Percentiles rank a stretch among this genome's conserved stretches.
Conservation (phyloP, 164 flowering plant species). For the Kalanchoe fedtschenkoi region DNA sequence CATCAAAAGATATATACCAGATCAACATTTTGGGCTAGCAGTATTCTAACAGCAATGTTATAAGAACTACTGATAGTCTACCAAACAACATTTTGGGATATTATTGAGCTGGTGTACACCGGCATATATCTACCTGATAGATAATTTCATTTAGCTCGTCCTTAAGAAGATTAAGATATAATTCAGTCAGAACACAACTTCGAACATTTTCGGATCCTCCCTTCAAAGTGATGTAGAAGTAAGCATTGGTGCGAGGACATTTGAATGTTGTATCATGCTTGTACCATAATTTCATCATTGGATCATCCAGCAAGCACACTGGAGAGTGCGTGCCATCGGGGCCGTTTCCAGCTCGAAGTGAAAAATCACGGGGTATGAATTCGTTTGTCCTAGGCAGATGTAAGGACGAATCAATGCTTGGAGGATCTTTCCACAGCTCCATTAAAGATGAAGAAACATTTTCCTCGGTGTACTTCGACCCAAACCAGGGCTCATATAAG, state of each 20-base stretch:
- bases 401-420: slow-evolving; percentile 47
- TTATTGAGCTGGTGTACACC: background rate
- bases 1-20: slow-evolving; percentile 3
- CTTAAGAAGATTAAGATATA: slow-evolving; percentile 71
- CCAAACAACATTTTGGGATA: no score
- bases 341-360: slow-evolving; percentile 37
- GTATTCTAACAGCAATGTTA: background rate
- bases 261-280: slow-evolving; percentile 75
- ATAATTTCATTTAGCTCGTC: slow-evolving; percentile 87
- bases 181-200: slow-evolving; percentile 67
- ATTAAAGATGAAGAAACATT: slow-evolving; percentile 52
- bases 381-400: slow-evolving; percentile 80
- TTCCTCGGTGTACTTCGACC: slow-evolving; percentile 62
- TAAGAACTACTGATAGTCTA: no score
- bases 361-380: slow-evolving; percentile 79
- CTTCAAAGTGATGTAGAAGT: slow-evolving; percentile 74
- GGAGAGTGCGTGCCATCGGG: slow-evolving; percentile 26
- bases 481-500: slow-evolving; percentile 89
- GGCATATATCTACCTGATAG: slow-evolving; percentile 49
- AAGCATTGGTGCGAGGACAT: slow-evolving; percentile 89
- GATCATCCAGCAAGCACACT: slow-evolving; percentile 65
- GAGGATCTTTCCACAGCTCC: slow-evolving; percentile 70
- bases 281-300: slow-evolving; percentile 82
- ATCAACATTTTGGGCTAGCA: background rate
- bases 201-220: slow-evolving; percentile 46